Base-by-base conservation (phyloP, 23 red algal species). In the Gracilaria gracilis region DNA sequence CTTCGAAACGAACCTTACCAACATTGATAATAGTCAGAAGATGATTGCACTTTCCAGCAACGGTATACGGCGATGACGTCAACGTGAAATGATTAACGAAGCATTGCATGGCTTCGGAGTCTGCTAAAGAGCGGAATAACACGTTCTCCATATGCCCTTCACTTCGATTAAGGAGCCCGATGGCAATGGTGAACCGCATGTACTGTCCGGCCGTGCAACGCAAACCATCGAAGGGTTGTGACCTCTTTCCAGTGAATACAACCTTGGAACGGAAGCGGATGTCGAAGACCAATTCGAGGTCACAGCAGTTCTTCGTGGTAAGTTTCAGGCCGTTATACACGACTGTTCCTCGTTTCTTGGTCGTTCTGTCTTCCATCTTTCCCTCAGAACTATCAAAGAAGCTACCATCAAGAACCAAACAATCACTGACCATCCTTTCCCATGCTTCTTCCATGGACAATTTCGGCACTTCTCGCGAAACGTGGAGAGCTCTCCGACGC, bases 51-150 rank as follows among this genome's bases (percentile, higher is more conserved):
- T 79, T 79, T 11, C 14, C 11, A 8, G 74, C 48, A 13, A 49
- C 74, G 1, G 74, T 79, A 9, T 29, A 47, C 24, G 74, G 74
- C 17, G 74, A 36, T 3, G 40, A 47, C 1, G 24, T 50, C 9
- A 46, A 13, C 2, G 12, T 79, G 24, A 50, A 79, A 79, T 79
- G 48, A 20, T 79, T 79, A 3, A 79, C 2, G 21, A 49, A 79
- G 48, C 11, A 6, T n/a, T 79, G 0, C 27, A 79, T 35, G 2
- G 7, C 29, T 12, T 29, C 37, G 1, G 14, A 5, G 13, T 79
- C 9, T 49, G 25, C 39, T 9, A 79, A 47, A 13, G 9, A 9
- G 1, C 9, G 9, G 20, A 79, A 49, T 29, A 79, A 2, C 9
- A 20, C 48, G 1, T 79, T 48, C 74, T 50, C 20, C 48, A 49